Percentiles rank a stretch among this genome's conserved stretches.
phyloP scores from a whole-genome alignment of 306 rosid genomes.

The Vicia faba region DNA sequence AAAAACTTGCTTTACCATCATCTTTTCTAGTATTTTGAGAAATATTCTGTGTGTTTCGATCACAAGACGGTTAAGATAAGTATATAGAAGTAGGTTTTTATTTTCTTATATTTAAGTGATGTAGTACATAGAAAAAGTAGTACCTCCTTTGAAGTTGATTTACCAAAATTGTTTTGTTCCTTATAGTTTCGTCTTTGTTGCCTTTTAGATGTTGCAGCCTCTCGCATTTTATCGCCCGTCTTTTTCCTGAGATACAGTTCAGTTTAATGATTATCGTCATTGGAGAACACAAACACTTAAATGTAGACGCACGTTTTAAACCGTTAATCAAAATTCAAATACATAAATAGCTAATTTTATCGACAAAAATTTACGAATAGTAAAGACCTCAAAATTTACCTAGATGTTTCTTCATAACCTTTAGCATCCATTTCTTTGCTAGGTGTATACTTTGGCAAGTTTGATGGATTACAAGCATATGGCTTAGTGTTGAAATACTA shows the following conservation, averaged over 20 bases:
- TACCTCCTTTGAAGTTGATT: conserved; percentile 61
- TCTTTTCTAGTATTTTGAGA: conserved; percentile 38
- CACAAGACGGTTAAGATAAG: background rate
- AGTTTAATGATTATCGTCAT: too few species aligned
- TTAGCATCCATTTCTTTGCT: conserved; percentile 97
- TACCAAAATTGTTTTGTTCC: conserved; percentile 46
- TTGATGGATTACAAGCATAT: conserved; percentile 79
- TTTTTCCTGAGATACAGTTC: conserved; percentile 54
- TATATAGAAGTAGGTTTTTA: background rate
- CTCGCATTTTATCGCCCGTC: conserved; percentile 50
- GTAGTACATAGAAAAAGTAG: conserved; percentile 7
- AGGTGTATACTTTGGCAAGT: conserved; percentile 84
- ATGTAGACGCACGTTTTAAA: too few species aligned
- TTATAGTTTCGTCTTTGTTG: conserved; percentile 58
- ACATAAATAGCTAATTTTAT: too few species aligned
- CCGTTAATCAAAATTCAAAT: too few species aligned
- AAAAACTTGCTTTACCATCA: conserved; percentile 40
- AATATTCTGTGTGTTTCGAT: conserved; percentile 50
- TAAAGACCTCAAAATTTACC: conserved; percentile 43
- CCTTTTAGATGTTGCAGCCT: conserved; percentile 59
- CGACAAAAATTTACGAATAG: too few species aligned
- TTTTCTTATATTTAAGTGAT: too few species aligned
- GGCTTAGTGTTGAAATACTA: conserved; percentile 89
- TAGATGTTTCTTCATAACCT: conserved; percentile 55
- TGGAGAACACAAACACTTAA: too few species aligned